Conservation (phyloP, 2,329 filamentous ascomycete genomes). For the Rhynchosporium secalis region DNA sequence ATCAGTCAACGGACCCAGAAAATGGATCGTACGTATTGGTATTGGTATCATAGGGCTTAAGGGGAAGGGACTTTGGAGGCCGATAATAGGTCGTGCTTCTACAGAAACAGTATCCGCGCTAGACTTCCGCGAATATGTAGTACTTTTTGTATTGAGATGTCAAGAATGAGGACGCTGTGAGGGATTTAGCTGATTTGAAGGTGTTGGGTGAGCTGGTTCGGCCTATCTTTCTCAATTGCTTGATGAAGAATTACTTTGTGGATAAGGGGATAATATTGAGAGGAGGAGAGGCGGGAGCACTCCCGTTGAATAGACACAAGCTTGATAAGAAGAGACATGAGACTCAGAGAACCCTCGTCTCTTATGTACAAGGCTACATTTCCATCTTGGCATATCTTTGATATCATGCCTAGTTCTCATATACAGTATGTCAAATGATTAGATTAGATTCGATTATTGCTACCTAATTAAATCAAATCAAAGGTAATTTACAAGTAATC, state of each 20-base stretch:
- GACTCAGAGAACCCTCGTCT: conserved; percentile 50
- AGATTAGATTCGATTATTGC: too few relatives aligned
- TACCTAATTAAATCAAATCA: too few relatives aligned
- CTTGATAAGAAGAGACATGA: conserved; percentile 51
- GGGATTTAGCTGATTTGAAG: conserved; percentile 19
- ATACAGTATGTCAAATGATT: conserved; percentile 40
- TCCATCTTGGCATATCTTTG: conserved; percentile 35
- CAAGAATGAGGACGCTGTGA: conserved; percentile 33
- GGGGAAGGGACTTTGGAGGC: conserved; percentile 52
- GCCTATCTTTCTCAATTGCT: conserved; percentile 6
- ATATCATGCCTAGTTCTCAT: conserved; percentile 49
- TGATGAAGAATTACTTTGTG: conserved; percentile 7
- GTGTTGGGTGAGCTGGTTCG: conserved; percentile 20
- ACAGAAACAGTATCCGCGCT: conserved; percentile 54
- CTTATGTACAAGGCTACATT: conserved; percentile 52
- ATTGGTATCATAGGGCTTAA: conserved; percentile 55
- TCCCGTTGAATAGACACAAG: conserved; percentile 39
- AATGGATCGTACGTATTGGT: conserved; percentile 60
- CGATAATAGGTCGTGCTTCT: conserved; percentile 58
- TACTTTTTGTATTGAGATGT: conserved; percentile 58
- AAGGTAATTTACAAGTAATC: too few relatives aligned
- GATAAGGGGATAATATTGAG: not conserved
- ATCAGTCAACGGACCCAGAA: conserved; percentile 58
- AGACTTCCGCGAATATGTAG: conserved; percentile 62
- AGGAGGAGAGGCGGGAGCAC: conserved; percentile 7